Evolutionary conservation across 805 yeast genomes (phyloP).

Genomic region (Candida awuae): DNA sequence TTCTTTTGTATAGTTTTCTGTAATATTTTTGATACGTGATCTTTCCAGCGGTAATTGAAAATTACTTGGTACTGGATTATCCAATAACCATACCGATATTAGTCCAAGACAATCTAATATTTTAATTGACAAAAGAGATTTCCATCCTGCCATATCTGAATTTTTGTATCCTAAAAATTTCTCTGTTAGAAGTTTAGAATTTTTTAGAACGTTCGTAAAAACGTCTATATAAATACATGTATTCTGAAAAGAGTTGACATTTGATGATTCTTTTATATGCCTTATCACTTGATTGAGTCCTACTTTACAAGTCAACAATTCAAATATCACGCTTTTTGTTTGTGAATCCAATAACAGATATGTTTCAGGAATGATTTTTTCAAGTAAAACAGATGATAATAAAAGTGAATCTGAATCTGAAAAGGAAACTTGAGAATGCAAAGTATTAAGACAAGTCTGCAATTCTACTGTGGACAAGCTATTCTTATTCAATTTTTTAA

Average conservation of each 20-base stretch:
- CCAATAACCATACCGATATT: constrained; percentile 4
- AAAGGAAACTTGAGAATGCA: background rate
- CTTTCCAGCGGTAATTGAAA: too few relatives aligned
- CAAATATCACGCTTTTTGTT: background rate
- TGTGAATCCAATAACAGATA: constrained; percentile 14
- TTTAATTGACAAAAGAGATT: constrained; percentile 12
- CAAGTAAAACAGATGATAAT: constrained; percentile 13
- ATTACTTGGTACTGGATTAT: constrained; percentile 2
- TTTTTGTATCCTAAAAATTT: background rate
- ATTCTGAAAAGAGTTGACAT: too few relatives aligned
- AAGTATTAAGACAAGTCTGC: constrained; percentile 2
- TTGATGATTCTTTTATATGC: too few relatives aligned
- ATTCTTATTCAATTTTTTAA: background rate
- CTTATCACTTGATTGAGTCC: constrained; percentile 13
- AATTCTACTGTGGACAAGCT: constrained; percentile 5
- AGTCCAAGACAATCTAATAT: constrained; percentile 11
- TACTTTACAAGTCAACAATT: constrained; percentile 16
- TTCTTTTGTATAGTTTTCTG: constrained; percentile 5
- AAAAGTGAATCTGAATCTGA: constrained; percentile 12
- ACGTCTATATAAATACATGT: constrained; percentile 11
- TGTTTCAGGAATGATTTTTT: constrained; percentile 16
- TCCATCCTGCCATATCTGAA: constrained; percentile 1
- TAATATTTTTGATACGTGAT: background rate
- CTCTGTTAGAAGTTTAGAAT: background rate
- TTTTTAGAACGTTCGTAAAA: background rate